phyloP scores from a whole-genome alignment of 768 basidiomycete species.

The Guyanaporus albipodus region DNA sequence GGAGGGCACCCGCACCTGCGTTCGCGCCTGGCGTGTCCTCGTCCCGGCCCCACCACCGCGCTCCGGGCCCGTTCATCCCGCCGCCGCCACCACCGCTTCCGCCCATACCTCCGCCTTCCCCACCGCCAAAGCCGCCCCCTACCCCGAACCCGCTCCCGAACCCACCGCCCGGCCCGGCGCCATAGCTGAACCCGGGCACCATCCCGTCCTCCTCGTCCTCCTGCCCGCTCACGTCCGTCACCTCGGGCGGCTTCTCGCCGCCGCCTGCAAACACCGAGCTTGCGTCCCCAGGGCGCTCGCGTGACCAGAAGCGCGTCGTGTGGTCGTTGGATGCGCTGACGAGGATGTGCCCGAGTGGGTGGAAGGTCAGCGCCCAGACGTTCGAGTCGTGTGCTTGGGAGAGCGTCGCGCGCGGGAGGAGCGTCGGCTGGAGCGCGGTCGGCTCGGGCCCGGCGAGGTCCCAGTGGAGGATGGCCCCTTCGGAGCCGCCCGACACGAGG shows the following conservation, averaged over 20 bases:
- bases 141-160: constrained; percentile 17
- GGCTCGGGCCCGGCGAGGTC: constrained; percentile 67
- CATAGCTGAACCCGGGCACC: constrained; percentile 70
- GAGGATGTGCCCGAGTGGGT: constrained; percentile 93
- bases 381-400: constrained; percentile 98
- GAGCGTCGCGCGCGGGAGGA: constrained; percentile 74
- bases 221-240: constrained; percentile 50
- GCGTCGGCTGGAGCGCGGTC: constrained; percentile 33
- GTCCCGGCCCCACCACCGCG: constrained; percentile 45
- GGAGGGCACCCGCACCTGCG: neutral
- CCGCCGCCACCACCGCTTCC: constrained; percentile 25
- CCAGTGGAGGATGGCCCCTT: constrained; percentile 95
- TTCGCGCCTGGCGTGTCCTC: constrained; percentile 32
- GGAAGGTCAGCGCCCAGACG: constrained; percentile 93
- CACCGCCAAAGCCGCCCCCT: constrained; percentile 24
- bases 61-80: constrained; percentile 13
- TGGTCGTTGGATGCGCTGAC: constrained; percentile 96
- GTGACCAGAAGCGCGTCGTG: constrained; percentile 98
- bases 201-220: constrained; percentile 74
- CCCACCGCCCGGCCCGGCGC: neutral
- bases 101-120: constrained; percentile 19
- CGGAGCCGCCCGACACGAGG: constrained; percentile 90
- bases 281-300: constrained; percentile 83
- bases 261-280: constrained; percentile 75
- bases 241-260: constrained; percentile 80